Base-by-base conservation (phyloP, 495 filamentous ascomycete genomes). In the Chaetomium tenue region DNA sequence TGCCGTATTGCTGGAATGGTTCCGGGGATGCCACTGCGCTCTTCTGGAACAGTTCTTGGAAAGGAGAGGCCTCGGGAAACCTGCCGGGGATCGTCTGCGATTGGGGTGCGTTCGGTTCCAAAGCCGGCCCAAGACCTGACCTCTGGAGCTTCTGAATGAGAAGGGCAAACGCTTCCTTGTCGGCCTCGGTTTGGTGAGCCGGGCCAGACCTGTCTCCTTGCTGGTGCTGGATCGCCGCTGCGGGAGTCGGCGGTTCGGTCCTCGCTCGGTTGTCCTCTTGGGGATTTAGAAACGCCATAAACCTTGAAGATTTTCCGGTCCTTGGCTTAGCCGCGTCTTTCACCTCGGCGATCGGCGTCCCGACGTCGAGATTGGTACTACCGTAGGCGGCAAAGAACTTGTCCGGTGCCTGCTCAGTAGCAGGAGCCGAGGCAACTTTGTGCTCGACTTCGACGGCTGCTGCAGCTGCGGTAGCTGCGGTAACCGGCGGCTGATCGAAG, bases 101-200 rank as follows among this genome's bases (percentile, higher is more conserved):
- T 44, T 69, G 65, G 2, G 65, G 30, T 61, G 60, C 58, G 66
- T 69, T 33, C 60, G 70, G 15, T 68, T 71, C 52, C 63, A 67
- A 15, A 15, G 53, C 26, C 18, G 68, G 39, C 0, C 65, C 30
- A 64, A 64, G 0, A 47, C 77, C 65, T 70, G 77, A 66, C 72
- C 71, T 56, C 57, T 84, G 78, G 44, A 98, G 85, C 83, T 97
- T 95, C 64, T 90, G 85, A 39, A 98, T 77, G 47, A 98, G 88
- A 52, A 88, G 86, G 64, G 93, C 88, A 73, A 98, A 98, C 0
- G 91, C 94, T 77, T 91, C 87, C 75, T 91, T 93, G 65, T 98
- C 93, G 25, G 89, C 88, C 63, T 82, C 82, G 40, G 82, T 82
- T n/a, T 83, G 79, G 40, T 79, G 65, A 9, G 78, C 67, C 26